Conservation (phyloP, 805 yeast genomes). For the Hanseniaspora occidentalis region DNA sequence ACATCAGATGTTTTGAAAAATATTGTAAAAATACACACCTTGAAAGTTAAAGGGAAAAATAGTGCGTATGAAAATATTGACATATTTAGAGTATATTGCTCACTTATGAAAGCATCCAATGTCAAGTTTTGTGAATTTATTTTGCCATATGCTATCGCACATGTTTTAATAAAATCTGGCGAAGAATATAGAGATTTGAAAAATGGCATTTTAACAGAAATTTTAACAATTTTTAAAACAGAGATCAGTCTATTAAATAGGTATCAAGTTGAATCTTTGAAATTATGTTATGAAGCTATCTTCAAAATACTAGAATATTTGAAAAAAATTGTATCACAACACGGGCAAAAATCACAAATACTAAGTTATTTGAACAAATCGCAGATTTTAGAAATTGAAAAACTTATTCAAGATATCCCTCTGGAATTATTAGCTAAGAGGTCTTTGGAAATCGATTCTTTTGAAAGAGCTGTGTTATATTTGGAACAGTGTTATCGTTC, state of each 20-base stretch:
- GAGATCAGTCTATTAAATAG: conserved; percentile 34
- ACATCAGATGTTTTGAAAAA: conserved; percentile 36
- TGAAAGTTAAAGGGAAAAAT: no score
- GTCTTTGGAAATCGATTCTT: conserved; percentile 73
- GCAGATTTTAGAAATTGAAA: conserved; percentile 27
- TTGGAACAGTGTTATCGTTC: conserved; percentile 61
- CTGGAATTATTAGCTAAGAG: conserved; percentile 60
- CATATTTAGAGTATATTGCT: conserved; percentile 53
- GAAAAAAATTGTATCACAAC: conserved; percentile 53
- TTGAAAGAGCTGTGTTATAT: conserved; percentile 77
- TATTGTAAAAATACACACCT: not conserved
- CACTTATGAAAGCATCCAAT: conserved; percentile 58
- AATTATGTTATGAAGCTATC: conserved; percentile 56
- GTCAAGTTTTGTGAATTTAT: conserved; percentile 55
- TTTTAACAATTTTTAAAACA: conserved; percentile 42
- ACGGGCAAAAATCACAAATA: conserved; percentile 24
- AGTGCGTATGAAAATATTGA: conserved; percentile 20
- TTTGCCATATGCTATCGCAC: conserved; percentile 64
- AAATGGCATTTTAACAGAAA: conserved; percentile 42
- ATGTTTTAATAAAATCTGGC: conserved; percentile 40
- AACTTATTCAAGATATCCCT: conserved; percentile 45
- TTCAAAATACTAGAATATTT: conserved; percentile 76
- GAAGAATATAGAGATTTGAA: conserved; percentile 27
- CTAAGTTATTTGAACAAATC: conserved; percentile 19
- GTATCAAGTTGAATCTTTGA: conserved; percentile 46